phyloP scores from a whole-genome alignment of 164 flowering plant genomes.

The Paratinospora sagittata region DNA sequence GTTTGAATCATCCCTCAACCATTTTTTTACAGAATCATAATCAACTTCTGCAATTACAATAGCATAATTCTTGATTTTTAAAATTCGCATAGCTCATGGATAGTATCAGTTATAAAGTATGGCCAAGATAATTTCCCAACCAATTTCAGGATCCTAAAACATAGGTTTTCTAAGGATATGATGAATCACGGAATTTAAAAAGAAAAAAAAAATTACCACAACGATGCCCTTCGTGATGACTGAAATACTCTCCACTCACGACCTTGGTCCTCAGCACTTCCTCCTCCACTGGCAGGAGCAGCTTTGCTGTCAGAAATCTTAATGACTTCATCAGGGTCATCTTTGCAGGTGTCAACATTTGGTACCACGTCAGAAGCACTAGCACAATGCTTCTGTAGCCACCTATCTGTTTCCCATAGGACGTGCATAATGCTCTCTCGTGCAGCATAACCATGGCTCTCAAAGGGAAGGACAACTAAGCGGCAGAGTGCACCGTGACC shows the following conservation, averaged over 20 bases:
- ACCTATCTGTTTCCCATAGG: conserved; percentile 95
- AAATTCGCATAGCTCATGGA: not conserved
- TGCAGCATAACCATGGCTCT: conserved; percentile 93
- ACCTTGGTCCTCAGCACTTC: no score
- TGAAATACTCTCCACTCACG: no score
- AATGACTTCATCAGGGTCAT: no score
- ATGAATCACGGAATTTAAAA: not conserved
- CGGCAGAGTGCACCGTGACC: conserved; percentile 97
- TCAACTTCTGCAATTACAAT: no score
- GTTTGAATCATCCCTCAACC: no score
- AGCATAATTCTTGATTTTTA: not conserved
- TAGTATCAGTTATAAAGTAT: not conserved
- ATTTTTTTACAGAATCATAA: no score
- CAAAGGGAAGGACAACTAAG: conserved; percentile 84
- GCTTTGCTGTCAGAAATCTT: no score
- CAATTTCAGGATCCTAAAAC: not conserved
- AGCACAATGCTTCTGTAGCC: conserved; percentile 77
- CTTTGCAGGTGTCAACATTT: no score
- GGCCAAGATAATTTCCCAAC: not conserved
- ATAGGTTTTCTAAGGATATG: not conserved
- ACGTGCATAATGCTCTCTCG: conserved; percentile 98
- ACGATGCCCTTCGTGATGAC: conserved; percentile 57
- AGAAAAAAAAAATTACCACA: conserved; percentile 46
- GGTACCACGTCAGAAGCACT: conserved; percentile 34
- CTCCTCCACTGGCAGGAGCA: no score